Percentiles rank a stretch among this genome's conserved stretches.
These are phyloP conservation scores for Dothiorella sarmentorum DNA, from an alignment of 2,329 filamentous ascomycete genomes.

Conservation along the genomic window DNA sequence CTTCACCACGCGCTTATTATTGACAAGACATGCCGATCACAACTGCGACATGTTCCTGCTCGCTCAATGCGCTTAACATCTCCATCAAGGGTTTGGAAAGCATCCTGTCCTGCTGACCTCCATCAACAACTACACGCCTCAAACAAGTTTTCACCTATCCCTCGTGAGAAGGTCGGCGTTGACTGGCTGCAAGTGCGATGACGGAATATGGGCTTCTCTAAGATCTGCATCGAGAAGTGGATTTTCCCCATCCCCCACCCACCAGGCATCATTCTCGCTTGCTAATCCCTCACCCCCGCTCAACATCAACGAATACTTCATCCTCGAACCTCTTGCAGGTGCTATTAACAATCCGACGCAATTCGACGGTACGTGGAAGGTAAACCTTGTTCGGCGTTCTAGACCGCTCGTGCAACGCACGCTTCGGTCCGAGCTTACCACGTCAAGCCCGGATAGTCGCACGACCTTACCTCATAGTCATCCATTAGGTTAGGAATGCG, in stretches of 20 bases:
- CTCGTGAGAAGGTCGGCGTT: background rate
- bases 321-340: background rate
- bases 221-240: slow-evolving; percentile 6
- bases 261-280: slow-evolving; percentile 3
- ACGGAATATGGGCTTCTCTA: background rate
- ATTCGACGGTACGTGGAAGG: too few species aligned
- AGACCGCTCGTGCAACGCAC: too few species aligned
- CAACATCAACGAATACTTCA: background rate
- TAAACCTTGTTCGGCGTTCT: too few species aligned
- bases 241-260: slow-evolving; percentile 14
- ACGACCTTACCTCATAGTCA: too few species aligned
- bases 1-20: background rate
- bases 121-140: background rate
- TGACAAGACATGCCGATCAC: background rate
- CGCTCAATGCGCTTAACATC: background rate
- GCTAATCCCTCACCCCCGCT: background rate
- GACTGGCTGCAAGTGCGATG: background rate
- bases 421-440: too few species aligned
- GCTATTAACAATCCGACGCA: too few species aligned
- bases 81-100: too few species aligned
- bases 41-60: background rate
- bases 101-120: background rate
- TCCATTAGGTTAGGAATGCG: too few species aligned
- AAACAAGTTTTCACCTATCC: background rate
- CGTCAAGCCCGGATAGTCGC: too few species aligned